Evolutionary conservation across 2,329 filamentous ascomycete genomes (phyloP).

Genomic region (Aspergillus piperis): DNA sequence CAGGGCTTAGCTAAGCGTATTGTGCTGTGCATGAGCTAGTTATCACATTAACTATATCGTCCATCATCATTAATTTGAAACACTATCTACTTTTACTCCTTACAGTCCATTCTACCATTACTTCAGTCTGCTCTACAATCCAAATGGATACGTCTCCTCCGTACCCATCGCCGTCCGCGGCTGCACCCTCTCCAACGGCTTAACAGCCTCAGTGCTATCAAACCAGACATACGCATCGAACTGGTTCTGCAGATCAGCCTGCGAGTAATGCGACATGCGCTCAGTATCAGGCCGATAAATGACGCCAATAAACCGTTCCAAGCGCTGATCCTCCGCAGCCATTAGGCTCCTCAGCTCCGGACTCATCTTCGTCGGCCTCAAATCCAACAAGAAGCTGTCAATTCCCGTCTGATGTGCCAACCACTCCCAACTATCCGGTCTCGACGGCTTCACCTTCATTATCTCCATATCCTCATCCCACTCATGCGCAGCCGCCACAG

Average conservation of each 20-base stretch:
- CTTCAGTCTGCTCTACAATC: slow-evolving; percentile 35
- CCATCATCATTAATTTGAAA: no score
- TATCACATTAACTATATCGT: no score
- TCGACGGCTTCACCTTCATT: slow-evolving; percentile 51
- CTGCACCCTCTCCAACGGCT: slow-evolving; percentile 49
- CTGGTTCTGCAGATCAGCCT: slow-evolving; percentile 49
- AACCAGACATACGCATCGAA: slow-evolving; percentile 56
- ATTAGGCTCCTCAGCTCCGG: slow-evolving; percentile 40
- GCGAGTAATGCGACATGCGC: slow-evolving; percentile 52
- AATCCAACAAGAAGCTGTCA: slow-evolving; percentile 49
- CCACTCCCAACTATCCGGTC: slow-evolving; percentile 53
- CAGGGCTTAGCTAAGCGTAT: slow-evolving; percentile 2
- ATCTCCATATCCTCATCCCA: slow-evolving; percentile 56
- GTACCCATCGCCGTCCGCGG: slow-evolving; percentile 45
- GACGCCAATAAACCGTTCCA: slow-evolving; percentile 58
- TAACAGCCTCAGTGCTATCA: slow-evolving; percentile 49
- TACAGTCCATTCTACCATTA: neutral
- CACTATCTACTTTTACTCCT: neutral
- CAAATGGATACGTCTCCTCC: slow-evolving; percentile 57
- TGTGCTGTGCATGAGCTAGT: neutral
- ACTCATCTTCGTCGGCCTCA: slow-evolving; percentile 42
- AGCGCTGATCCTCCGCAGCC: slow-evolving; percentile 33
- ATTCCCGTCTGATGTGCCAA: slow-evolving; percentile 51
- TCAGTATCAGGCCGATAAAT: slow-evolving; percentile 56
- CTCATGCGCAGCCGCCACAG: slow-evolving; percentile 53